Evolutionary conservation across 106 monocot genomes (phyloP).

Genomic region (Dendrobium chrysotoxum): DNA sequence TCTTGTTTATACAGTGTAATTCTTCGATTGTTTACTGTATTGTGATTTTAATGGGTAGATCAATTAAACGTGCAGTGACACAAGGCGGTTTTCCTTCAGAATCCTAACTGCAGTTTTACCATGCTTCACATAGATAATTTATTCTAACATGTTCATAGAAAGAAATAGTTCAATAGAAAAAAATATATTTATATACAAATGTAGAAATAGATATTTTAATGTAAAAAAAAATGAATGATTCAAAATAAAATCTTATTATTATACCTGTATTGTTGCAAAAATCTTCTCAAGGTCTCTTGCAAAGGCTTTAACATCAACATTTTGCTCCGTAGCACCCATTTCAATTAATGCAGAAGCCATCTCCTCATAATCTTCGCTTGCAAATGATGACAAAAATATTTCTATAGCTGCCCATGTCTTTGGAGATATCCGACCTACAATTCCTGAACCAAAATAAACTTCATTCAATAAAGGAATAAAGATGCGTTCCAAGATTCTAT

Average conservation of each 20-base stretch:
- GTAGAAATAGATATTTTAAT: neutral
- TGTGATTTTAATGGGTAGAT: neutral
- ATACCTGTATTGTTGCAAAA: slow-evolving; percentile 83
- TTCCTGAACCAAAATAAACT: slow-evolving; percentile 44
- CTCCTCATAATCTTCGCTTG: slow-evolving; percentile 63
- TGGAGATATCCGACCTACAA: slow-evolving; percentile 90
- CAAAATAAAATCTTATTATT: neutral
- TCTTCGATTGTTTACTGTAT: neutral
- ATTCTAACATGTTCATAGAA: neutral
- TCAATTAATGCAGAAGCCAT: slow-evolving; percentile 83
- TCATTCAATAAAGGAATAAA: neutral
- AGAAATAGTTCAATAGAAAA: neutral
- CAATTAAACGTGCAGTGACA: neutral
- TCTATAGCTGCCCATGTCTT: slow-evolving; percentile 99
- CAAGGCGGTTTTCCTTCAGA: neutral
- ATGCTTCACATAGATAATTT: neutral
- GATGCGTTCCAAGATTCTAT: neutral
- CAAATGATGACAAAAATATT: slow-evolving; percentile 84
- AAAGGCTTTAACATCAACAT: slow-evolving; percentile 79
- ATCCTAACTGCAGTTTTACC: neutral
- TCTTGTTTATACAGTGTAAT: neutral
- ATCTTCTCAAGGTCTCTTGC: slow-evolving; percentile 83
- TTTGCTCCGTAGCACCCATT: slow-evolving; percentile 87
- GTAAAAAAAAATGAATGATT: neutral
- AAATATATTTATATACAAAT: neutral